A percentile compares a stretch with the other conserved stretches of the same genome.
Evolutionary conservation across 257 asterid genomes (phyloP).

Genomic region (Dorcoceras hygrometricum): DNA sequence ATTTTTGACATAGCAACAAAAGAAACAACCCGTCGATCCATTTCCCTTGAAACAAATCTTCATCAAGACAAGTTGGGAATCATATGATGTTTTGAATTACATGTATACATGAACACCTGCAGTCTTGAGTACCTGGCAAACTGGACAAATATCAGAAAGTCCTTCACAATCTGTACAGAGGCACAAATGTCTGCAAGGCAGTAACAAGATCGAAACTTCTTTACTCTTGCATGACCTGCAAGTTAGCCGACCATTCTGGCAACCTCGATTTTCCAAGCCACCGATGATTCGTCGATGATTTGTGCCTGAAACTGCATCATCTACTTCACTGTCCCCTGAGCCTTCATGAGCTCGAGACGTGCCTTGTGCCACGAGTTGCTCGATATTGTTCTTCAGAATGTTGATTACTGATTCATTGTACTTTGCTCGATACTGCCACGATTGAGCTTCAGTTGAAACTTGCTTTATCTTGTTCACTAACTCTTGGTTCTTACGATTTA

Average conservation of each 20-base stretch:
- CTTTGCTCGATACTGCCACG: constrained; percentile 74
- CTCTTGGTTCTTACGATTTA: constrained; percentile 64
- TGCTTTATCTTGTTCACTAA: constrained; percentile 60
- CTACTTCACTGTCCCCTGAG: constrained; percentile 64
- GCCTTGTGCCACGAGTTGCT: constrained; percentile 57
- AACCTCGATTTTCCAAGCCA: neutral
- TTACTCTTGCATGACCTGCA: constrained; percentile 48
- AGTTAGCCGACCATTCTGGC: constrained; percentile 19
- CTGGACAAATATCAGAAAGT: constrained; percentile 49
- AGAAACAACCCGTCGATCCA: neutral
- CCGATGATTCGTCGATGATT: constrained; percentile 29
- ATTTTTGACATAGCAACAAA: too few relatives aligned
- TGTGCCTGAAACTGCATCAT: constrained; percentile 61
- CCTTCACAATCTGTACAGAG: constrained; percentile 65
- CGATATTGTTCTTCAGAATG: constrained; percentile 53
- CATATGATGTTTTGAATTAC: constrained; percentile 32
- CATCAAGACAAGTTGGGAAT: neutral
- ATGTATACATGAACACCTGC: constrained; percentile 66
- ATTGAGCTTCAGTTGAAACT: constrained; percentile 60
- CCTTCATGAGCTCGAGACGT: constrained; percentile 55
- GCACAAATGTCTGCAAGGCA: constrained; percentile 77
- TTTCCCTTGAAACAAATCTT: too few relatives aligned
- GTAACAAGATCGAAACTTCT: constrained; percentile 43
- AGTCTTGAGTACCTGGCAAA: constrained; percentile 66
- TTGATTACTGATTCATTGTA: constrained; percentile 60